These are phyloP conservation scores for Tolypocladium ophioglossoides DNA, from an alignment of 2,329 filamentous ascomycete species.

Conservation along the genomic window DNA sequence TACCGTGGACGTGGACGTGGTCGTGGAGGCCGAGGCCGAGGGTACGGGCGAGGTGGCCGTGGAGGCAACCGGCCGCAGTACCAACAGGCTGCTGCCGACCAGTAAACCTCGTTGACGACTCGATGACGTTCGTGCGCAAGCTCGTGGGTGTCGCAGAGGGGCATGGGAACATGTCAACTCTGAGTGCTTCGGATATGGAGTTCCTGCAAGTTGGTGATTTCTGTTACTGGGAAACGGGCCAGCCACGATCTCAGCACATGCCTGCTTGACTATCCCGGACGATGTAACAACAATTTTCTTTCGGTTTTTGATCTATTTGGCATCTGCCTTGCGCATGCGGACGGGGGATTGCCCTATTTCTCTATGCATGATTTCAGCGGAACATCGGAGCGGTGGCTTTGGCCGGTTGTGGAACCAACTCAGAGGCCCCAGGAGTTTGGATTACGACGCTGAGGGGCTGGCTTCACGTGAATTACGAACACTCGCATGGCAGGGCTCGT, in stretches of 20 bases:
- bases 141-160: neutral
- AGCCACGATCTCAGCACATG: neutral
- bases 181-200: neutral
- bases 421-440: conserved; percentile 12
- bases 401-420: conserved; percentile 4
- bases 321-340: neutral
- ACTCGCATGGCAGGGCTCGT: neutral
- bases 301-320: conserved; percentile 1
- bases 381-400: conserved; percentile 7
- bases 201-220: neutral
- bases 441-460: conserved; percentile 8
- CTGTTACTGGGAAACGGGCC: neutral
- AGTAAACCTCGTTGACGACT: conserved; percentile 9
- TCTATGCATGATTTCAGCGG: conserved; percentile 5
- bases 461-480: conserved; percentile 10
- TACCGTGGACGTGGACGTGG: conserved; percentile 74
- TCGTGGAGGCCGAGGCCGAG: conserved; percentile 43
- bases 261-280: conserved; percentile 4
- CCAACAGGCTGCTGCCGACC: conserved; percentile 15
- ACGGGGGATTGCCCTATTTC: neutral
- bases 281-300: conserved; percentile 19
- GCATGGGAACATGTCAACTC: neutral
- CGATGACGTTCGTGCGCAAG: neutral
- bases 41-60: conserved; percentile 28
- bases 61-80: conserved; percentile 23